Conservation (phyloP, 345 rosid genomes). For the Erodium maritimum region DNA sequence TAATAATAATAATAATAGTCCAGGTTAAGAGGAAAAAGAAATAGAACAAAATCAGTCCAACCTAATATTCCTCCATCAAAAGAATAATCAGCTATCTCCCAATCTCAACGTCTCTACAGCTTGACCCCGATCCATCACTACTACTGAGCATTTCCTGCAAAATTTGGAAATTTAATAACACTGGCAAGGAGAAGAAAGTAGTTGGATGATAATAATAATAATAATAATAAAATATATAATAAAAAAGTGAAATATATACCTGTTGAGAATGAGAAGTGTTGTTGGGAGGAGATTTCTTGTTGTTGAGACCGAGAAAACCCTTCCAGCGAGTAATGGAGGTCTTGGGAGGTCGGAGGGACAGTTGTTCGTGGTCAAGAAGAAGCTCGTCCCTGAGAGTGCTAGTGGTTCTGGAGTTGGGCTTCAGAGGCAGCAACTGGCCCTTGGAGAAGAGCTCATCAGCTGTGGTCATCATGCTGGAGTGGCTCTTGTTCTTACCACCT, state of each 20-base stretch:
- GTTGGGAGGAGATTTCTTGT: slow-evolving; percentile 29
- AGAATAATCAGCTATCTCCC: slow-evolving; percentile 13
- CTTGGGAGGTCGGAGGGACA: slow-evolving; percentile 46
- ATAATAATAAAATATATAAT: not conserved
- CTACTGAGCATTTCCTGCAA: slow-evolving; percentile 33
- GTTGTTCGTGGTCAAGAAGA: slow-evolving; percentile 27
- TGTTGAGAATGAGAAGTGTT: not conserved
- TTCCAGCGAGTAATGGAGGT: slow-evolving; percentile 67
- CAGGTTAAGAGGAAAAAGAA: too few species aligned
- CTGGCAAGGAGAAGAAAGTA: not conserved
- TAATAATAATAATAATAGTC: too few species aligned
- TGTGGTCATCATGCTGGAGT: slow-evolving; percentile 53
- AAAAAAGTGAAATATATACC: too few species aligned
- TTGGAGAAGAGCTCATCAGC: slow-evolving; percentile 93
- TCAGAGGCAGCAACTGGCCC: slow-evolving; percentile 80
- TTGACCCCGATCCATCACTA: slow-evolving; percentile 41
- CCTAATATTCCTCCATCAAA: slow-evolving; percentile 5
- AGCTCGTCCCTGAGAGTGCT: slow-evolving; percentile 82
- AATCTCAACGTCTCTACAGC: slow-evolving; percentile 49
- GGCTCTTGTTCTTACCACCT: slow-evolving; percentile 18
- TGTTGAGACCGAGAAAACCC: slow-evolving; percentile 71
- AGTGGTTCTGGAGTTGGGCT: slow-evolving; percentile 26
- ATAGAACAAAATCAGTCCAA: slow-evolving; percentile 9
- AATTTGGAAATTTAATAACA: not conserved
- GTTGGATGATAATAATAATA: not conserved